These are phyloP conservation scores for Neurospora sp. DNA, from an alignment of 495 filamentous ascomycete genomes.

Conservation along the genomic window DNA sequence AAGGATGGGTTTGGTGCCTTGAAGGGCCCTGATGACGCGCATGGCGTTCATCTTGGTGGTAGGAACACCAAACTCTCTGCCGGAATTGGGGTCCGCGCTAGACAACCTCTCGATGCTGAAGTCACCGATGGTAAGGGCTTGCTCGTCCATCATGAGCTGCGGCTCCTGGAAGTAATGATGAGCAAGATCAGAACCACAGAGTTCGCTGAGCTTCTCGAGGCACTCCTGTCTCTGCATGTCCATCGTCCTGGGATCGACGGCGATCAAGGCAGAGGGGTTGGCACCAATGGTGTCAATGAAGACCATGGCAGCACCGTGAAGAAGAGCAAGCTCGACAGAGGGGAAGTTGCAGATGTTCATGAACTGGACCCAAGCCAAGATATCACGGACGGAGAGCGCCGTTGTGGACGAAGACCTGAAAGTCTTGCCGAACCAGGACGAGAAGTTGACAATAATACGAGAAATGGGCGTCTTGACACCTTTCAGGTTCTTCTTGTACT, in stretches of 20 bases:
- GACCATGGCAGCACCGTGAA: constrained; percentile 91
- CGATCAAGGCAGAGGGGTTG: constrained; percentile 77
- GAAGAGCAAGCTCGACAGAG: constrained; percentile 32
- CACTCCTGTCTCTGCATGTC: constrained; percentile 56
- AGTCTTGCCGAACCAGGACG: constrained; percentile 78
- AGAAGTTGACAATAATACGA: constrained; percentile 66
- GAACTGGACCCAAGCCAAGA: constrained; percentile 90
- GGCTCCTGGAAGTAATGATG: constrained; percentile 51
- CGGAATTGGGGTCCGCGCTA: constrained; percentile 39
- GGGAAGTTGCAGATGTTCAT: constrained; percentile 52
- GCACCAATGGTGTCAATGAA: constrained; percentile 93
- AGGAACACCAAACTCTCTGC: constrained; percentile 74
- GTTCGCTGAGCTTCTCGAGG: constrained; percentile 56
- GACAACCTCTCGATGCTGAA: constrained; percentile 52
- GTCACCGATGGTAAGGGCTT: constrained; percentile 52
- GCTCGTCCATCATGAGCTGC: constrained; percentile 32
- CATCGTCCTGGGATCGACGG: constrained; percentile 50
- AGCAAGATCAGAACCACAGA: constrained; percentile 54
- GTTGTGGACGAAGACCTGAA: constrained; percentile 64
- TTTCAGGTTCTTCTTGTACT: constrained; percentile 16
- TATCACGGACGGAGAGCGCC: constrained; percentile 79
- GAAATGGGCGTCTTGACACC: constrained; percentile 33
- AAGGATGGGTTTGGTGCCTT: constrained; percentile 80
- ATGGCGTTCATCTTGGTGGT: constrained; percentile 86
- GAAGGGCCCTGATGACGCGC: constrained; percentile 81